These are phyloP conservation scores for Coniferiporia sulphurascens DNA, from an alignment of 1,284 basidiomycete genomes.

Conservation along the genomic window DNA sequence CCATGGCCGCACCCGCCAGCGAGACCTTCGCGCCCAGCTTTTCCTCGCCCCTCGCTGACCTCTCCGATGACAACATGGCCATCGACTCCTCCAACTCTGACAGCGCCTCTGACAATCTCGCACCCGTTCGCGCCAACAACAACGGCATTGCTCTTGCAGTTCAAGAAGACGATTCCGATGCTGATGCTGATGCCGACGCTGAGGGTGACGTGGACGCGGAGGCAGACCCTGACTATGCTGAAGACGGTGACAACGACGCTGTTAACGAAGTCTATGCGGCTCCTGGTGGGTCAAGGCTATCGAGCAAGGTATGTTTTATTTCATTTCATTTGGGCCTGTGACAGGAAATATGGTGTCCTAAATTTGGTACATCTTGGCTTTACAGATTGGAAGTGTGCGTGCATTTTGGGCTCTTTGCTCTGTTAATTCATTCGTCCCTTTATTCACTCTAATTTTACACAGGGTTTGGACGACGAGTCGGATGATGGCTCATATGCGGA, in stretches of 20 bases:
- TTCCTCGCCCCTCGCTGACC: conserved; percentile 3
- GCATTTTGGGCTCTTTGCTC: neutral
- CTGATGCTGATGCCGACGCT: conserved; percentile 20
- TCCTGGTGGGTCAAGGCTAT: conserved; percentile 16
- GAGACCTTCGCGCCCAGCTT: neutral
- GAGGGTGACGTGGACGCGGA: conserved; percentile 24
- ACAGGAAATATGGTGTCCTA: conserved; percentile 7
- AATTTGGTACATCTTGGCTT: conserved; percentile 12
- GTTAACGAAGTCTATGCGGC: conserved; percentile 13
- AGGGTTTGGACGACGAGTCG: conserved; percentile 42
- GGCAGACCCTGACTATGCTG: conserved; percentile 20
- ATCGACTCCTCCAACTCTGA: conserved; percentile 14
- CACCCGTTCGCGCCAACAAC: conserved; percentile 2
- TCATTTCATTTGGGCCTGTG: conserved; percentile 20
- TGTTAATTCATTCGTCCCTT: neutral
- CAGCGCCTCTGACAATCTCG: neutral
- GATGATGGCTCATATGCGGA: conserved; percentile 75
- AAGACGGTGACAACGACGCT: conserved; percentile 16
- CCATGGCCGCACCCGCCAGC: conserved; percentile 11
- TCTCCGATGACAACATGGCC: conserved; percentile 16
- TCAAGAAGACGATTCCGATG: conserved; percentile 16
- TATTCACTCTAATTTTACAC: neutral
- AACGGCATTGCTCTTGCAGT: neutral
- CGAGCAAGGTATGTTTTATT: conserved; percentile 16
- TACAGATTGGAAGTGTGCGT: conserved; percentile 22